Percentiles rank a stretch among this genome's conserved stretches.
phyloP scores from a whole-genome alignment of 495 filamentous ascomycete genomes.

The Darksidea phi region DNA sequence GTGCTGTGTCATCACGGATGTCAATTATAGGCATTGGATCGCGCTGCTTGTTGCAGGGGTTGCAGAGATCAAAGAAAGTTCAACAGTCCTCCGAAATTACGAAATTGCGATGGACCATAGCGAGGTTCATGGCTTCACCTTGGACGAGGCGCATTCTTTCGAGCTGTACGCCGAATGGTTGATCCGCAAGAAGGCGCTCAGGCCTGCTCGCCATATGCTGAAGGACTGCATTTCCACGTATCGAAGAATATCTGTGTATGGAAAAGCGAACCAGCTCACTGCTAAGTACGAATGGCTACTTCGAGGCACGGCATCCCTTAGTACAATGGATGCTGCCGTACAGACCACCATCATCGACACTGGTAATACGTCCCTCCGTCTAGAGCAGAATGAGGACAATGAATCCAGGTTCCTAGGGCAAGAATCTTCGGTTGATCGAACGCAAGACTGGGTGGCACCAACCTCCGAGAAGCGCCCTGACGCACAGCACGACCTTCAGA shows the following conservation, averaged over 20 bases:
- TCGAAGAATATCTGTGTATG: constrained; percentile 69
- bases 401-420: constrained; percentile 48
- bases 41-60: constrained; percentile 72
- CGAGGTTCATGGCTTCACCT: constrained; percentile 68
- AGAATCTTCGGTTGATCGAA: constrained; percentile 61
- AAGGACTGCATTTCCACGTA: constrained; percentile 73
- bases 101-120: constrained; percentile 80
- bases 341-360: constrained; percentile 72
- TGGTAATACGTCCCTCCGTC: constrained; percentile 53
- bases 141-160: constrained; percentile 78
- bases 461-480: constrained; percentile 35
- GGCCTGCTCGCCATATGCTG: constrained; percentile 70
- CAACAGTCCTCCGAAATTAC: constrained; percentile 61
- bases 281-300: constrained; percentile 71
- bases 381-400: constrained; percentile 56
- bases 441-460: constrained; percentile 59
- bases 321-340: constrained; percentile 65
- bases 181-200: constrained; percentile 64
- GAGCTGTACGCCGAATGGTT: constrained; percentile 77
- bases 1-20: constrained; percentile 65
- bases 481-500: constrained; percentile 43
- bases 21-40: constrained; percentile 80
- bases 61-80: constrained; percentile 64
- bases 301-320: constrained; percentile 60
- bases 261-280: constrained; percentile 68